Evolutionary conservation across 2,329 filamentous ascomycete genomes (phyloP).

Genomic region (Sporothrix schenckii): DNA sequence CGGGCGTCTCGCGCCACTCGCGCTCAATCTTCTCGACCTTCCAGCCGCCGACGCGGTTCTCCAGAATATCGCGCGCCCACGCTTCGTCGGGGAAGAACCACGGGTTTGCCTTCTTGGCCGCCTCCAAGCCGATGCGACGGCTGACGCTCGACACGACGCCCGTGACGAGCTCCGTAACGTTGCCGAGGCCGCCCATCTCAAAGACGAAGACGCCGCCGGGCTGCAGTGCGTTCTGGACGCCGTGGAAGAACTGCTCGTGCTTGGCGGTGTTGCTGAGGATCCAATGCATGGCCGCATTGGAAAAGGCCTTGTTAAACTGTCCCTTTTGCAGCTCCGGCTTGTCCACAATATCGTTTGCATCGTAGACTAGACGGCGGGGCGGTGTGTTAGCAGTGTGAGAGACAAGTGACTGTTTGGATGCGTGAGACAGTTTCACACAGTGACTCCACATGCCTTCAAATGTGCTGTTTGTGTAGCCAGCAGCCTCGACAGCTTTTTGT

Average conservation of each 20-base stretch:
- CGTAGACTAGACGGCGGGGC: constrained; percentile 46
- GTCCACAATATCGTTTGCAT: constrained; percentile 49
- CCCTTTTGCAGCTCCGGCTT: constrained; percentile 44
- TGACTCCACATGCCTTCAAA: constrained; percentile 49
- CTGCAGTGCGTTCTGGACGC: constrained; percentile 55
- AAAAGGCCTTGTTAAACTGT: constrained; percentile 61
- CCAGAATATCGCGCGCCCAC: constrained; percentile 55
- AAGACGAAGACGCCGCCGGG: constrained; percentile 64
- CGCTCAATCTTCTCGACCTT: constrained; percentile 58
- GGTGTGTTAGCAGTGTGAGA: background rate
- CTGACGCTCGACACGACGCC: constrained; percentile 59
- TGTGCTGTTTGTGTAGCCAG: constrained; percentile 45
- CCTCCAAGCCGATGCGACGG: constrained; percentile 54
- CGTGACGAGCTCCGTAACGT: constrained; percentile 64
- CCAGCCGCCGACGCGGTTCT: constrained; percentile 52
- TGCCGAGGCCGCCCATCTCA: constrained; percentile 73
- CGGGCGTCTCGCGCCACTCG: constrained; percentile 66
- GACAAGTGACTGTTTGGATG: background rate
- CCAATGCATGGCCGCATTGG: constrained; percentile 70
- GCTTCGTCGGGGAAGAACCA: constrained; percentile 73
- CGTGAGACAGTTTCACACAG: background rate
- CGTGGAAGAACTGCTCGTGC: constrained; percentile 56
- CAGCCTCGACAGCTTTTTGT: constrained; percentile 47
- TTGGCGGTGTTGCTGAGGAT: constrained; percentile 55
- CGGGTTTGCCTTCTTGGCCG: constrained; percentile 56